These are phyloP conservation scores for Lecanosticta acicola DNA, from an alignment of 2,329 filamentous ascomycete genomes.

Conservation along the genomic window DNA sequence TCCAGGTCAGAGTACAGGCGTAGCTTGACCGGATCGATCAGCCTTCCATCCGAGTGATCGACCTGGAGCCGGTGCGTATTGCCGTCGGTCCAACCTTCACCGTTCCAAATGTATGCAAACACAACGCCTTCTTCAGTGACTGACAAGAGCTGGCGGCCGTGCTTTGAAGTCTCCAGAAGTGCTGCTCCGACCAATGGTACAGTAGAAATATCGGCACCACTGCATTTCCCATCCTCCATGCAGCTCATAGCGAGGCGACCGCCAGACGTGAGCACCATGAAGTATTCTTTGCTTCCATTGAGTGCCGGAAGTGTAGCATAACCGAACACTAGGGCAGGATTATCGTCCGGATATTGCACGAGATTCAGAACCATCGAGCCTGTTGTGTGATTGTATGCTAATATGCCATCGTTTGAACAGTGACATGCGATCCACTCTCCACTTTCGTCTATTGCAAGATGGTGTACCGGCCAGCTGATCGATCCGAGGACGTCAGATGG, in stretches of 20 bases:
- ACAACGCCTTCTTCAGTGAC: slow-evolving; percentile 25
- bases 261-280: slow-evolving; percentile 60
- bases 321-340: slow-evolving; percentile 58
- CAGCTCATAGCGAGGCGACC: slow-evolving; percentile 58
- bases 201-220: slow-evolving; percentile 15
- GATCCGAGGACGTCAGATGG: slow-evolving; percentile 17
- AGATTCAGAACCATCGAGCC: slow-evolving; percentile 53
- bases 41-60: slow-evolving; percentile 10
- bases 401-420: slow-evolving; percentile 52
- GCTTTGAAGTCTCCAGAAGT: slow-evolving; percentile 13
- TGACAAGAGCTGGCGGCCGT: slow-evolving; percentile 16
- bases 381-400: slow-evolving; percentile 58
- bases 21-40: slow-evolving; percentile 19
- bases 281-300: slow-evolving; percentile 32
- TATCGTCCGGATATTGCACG: slow-evolving; percentile 51
- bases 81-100: slow-evolving; percentile 12
- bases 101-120: slow-evolving; percentile 15
- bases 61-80: slow-evolving; percentile 11
- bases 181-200: slow-evolving; percentile 25
- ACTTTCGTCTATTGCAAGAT: slow-evolving; percentile 58
- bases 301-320: slow-evolving; percentile 46
- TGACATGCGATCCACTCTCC: slow-evolving; percentile 63
- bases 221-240: slow-evolving; percentile 37
- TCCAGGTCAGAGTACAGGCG: slow-evolving; percentile 19
- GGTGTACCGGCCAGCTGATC: slow-evolving; percentile 38